phyloP scores from a whole-genome alignment of 2,329 filamentous ascomycete genomes.

The Parastagonospora nodorum region DNA sequence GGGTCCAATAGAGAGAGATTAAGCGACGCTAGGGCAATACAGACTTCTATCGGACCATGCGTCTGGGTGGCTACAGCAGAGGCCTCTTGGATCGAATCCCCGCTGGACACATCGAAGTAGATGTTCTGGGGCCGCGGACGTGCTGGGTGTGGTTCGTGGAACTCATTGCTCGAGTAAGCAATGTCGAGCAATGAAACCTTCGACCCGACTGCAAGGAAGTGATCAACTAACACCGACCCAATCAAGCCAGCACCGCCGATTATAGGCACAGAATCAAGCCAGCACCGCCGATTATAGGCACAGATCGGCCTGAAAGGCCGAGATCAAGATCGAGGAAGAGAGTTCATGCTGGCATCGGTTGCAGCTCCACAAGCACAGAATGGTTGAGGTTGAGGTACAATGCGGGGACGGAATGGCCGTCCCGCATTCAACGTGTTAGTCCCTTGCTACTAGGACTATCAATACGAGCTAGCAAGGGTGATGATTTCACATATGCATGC shows the following conservation, averaged over 20 bases:
- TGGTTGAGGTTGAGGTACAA: background rate
- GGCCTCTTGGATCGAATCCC: conserved; percentile 37
- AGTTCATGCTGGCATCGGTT: conserved; percentile 6
- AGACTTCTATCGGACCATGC: conserved; percentile 47
- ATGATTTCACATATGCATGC: no score
- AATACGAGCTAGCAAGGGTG: no score
- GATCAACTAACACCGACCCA: conserved; percentile 45
- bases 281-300: conserved; percentile 50
- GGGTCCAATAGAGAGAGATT: conserved; percentile 51
- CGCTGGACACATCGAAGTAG: conserved; percentile 45
- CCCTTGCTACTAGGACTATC: no score
- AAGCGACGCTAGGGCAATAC: conserved; percentile 51
- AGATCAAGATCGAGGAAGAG: conserved; percentile 11
- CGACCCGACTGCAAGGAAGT: conserved; percentile 51
- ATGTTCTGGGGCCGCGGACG: conserved; percentile 11
- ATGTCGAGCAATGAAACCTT: conserved; percentile 49
- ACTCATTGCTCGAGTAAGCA: conserved; percentile 9
- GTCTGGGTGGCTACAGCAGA: conserved; percentile 42
- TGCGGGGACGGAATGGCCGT: background rate
- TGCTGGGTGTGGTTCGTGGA: background rate
- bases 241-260: conserved; percentile 51
- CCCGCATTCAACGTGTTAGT: no score
- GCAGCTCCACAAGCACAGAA: background rate
- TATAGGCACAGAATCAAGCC: no score
- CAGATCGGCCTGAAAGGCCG: conserved; percentile 45